These are phyloP conservation scores for Russula dissimulans DNA, from an alignment of 768 basidiomycete genomes.

Conservation along the genomic window DNA sequence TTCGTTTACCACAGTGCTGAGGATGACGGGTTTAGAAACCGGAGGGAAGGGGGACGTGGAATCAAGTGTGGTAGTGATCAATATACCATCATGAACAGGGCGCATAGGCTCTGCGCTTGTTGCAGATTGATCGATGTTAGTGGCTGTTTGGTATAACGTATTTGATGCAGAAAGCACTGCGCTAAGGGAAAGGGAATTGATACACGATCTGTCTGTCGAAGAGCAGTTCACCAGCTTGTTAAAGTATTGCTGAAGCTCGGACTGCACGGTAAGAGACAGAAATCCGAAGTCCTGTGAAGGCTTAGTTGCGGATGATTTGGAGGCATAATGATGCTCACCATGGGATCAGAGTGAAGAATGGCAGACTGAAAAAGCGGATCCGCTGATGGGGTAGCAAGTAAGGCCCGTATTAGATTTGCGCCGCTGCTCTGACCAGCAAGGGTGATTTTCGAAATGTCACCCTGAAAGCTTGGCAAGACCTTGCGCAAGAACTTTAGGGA, in stretches of 20 bases:
- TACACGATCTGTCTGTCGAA: constrained; percentile 40
- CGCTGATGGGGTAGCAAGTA: constrained; percentile 66
- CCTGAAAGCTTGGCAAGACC: constrained; percentile 56
- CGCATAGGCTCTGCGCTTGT: constrained; percentile 52
- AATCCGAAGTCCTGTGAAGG: constrained; percentile 59
- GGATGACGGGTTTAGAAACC: constrained; percentile 54
- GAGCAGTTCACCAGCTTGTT: constrained; percentile 40
- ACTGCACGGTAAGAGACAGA: constrained; percentile 44
- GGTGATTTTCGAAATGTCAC: constrained; percentile 54
- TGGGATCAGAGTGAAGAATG: constrained; percentile 81
- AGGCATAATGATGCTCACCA: constrained; percentile 37
- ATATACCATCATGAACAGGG: constrained; percentile 55
- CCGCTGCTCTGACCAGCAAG: constrained; percentile 80
- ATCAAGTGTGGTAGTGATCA: constrained; percentile 60
- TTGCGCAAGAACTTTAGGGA: constrained; percentile 54
- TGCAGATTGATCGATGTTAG: constrained; percentile 42
- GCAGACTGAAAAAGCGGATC: constrained; percentile 64
- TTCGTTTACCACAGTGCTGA: constrained; percentile 67
- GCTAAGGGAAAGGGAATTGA: constrained; percentile 38
- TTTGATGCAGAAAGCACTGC: constrained; percentile 47
- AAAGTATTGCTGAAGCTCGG: constrained; percentile 44
- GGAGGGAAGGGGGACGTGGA: constrained; percentile 49
- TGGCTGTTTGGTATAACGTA: constrained; percentile 36
- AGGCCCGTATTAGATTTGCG: constrained; percentile 65
- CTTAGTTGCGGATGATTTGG: not conserved